Evolutionary conservation across 1,139 yeast species (phyloP).

Genomic region (Hansenula anomala): DNA sequence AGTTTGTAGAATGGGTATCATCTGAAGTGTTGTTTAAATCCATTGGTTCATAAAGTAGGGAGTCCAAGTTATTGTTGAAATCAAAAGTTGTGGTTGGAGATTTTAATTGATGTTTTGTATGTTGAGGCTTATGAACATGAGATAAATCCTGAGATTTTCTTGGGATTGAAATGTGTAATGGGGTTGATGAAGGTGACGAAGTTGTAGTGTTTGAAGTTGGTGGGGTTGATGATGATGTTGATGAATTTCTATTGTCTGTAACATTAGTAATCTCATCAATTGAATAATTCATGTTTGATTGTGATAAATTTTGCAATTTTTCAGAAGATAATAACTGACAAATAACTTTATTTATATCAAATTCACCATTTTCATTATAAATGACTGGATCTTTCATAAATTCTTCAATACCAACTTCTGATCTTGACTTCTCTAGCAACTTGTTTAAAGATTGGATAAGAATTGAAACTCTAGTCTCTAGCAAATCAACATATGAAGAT

Average conservation of each 20-base stretch:
- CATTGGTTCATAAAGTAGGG: conserved; percentile 6
- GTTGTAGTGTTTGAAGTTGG: background rate
- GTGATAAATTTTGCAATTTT: conserved; percentile 19
- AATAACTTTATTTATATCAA: conserved; percentile 22
- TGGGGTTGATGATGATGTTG: background rate
- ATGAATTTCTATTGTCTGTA: background rate
- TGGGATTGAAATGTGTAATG: background rate
- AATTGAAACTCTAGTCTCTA: conserved; percentile 63
- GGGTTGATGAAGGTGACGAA: background rate
- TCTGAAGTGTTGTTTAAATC: conserved; percentile 7
- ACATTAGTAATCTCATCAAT: conserved; percentile 20
- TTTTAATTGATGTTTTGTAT: background rate
- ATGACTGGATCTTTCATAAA: conserved; percentile 16
- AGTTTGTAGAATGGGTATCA: conserved; percentile 1
- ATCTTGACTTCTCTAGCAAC: conserved; percentile 32
- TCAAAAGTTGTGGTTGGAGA: background rate
- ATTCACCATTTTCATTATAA: conserved; percentile 15
- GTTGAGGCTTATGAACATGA: background rate
- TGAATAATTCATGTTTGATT: conserved; percentile 17
- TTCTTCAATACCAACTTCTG: conserved; percentile 17
- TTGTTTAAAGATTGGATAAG: conserved; percentile 49
- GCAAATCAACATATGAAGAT: conserved; percentile 61
- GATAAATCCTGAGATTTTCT: background rate
- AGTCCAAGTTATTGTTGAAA: conserved; percentile 6
- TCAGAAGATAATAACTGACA: conserved; percentile 16